phyloP scores from a whole-genome alignment of 257 asterid species.

The Nicotiana tabacum region DNA sequence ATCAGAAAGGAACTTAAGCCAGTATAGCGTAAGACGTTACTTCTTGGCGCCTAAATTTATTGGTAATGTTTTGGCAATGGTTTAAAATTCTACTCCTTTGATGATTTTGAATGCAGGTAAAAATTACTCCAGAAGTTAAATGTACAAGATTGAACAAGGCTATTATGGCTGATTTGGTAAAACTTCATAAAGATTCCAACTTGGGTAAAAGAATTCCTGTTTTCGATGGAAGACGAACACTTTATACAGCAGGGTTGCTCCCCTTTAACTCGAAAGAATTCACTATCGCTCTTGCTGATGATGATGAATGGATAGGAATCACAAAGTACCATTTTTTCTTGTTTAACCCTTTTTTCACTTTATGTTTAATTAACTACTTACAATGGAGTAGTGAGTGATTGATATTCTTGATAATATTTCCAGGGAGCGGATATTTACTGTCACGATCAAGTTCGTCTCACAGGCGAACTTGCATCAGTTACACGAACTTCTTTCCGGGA shows the following conservation, averaged over 20 bases:
- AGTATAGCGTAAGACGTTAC: constrained; percentile 37
- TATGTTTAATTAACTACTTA: neutral
- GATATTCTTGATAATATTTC: neutral
- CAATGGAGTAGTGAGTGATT: neutral
- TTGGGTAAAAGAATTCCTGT: constrained; percentile 47
- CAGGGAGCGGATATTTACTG: constrained; percentile 38
- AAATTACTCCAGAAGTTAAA: constrained; percentile 43
- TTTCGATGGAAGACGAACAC: constrained; percentile 48
- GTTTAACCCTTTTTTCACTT: neutral
- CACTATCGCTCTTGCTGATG: constrained; percentile 28
- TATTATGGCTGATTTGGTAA: constrained; percentile 43
- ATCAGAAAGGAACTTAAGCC: constrained; percentile 44
- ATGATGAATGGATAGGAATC: constrained; percentile 33
- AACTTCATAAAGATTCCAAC: constrained; percentile 39
- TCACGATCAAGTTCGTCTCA: constrained; percentile 38
- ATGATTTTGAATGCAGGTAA: constrained; percentile 26
- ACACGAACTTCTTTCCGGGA: constrained; percentile 32
- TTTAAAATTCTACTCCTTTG: neutral
- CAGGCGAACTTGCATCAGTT: constrained; percentile 41
- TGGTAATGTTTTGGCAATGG: neutral
- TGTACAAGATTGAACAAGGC: constrained; percentile 42
- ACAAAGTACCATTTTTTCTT: constrained; percentile 17
- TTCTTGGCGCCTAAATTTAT: neutral
- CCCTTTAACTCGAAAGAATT: constrained; percentile 45
- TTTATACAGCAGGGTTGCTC: constrained; percentile 48